A percentile compares a stretch with the other conserved stretches of the same genome.
phyloP scores from a whole-genome alignment of 345 rosid species.

The Lepidium africanum region DNA sequence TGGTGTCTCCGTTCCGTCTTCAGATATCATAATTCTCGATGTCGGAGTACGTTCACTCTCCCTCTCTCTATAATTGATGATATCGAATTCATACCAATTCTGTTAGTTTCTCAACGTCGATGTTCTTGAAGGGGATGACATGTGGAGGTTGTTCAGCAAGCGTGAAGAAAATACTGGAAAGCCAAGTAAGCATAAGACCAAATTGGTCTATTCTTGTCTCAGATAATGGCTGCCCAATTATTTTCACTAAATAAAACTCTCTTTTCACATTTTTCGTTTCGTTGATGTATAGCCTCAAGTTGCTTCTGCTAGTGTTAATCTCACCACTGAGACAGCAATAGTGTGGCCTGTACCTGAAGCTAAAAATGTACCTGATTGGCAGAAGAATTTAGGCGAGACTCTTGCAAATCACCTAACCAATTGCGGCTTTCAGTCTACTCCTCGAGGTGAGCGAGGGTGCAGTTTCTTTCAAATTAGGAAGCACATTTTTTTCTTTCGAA shows the following conservation, averaged over 20 bases:
- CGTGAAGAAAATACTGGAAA: conserved; percentile 88
- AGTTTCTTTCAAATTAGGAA: not conserved
- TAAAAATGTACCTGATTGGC: conserved; percentile 67
- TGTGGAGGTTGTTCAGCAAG: conserved; percentile 99
- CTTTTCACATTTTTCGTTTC: not conserved
- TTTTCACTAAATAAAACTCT: not conserved
- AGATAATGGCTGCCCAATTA: not conserved
- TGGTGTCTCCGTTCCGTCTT: conserved; percentile 37
- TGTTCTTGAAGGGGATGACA: conserved; percentile 67
- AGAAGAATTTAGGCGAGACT: conserved; percentile 67
- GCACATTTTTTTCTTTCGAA: not conserved
- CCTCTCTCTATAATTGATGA: not conserved
- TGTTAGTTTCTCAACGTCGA: not conserved
- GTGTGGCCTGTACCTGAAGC: conserved; percentile 91
- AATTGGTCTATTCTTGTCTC: not conserved
- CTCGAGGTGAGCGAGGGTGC: conserved; percentile 51
- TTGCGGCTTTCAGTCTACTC: conserved; percentile 79
- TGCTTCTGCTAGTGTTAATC: conserved; percentile 80
- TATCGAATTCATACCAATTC: not conserved
- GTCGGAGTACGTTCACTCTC: conserved; percentile 59
- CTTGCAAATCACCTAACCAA: conserved; percentile 82
- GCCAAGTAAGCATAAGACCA: conserved; percentile 48
- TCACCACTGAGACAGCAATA: conserved; percentile 85
- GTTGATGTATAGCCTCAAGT: conserved; percentile 68
- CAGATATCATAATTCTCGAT: conserved; percentile 79